Percentiles rank a stretch among this genome's conserved stretches.
phyloP scores from a whole-genome alignment of 805 yeast species.

The Suhomyces tanzawaensis region DNA sequence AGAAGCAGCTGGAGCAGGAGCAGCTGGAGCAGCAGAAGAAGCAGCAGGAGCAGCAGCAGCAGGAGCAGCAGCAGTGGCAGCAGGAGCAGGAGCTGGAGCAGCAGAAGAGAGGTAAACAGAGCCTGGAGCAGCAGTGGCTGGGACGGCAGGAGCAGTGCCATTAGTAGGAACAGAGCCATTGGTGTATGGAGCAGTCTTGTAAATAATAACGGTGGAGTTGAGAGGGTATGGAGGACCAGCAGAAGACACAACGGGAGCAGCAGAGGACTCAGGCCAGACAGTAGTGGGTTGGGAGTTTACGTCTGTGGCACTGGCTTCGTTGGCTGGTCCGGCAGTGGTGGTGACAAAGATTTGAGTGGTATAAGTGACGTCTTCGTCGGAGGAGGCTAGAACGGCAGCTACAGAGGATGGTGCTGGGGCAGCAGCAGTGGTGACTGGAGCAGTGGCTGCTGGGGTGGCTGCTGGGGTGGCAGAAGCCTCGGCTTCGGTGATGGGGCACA shows the following conservation, averaged over 20 bases:
- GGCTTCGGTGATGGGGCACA: constrained; percentile 12
- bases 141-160: constrained; percentile 10
- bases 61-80: constrained; percentile 6
- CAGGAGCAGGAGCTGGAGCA: constrained; percentile 8
- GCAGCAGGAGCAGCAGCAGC: constrained; percentile 6
- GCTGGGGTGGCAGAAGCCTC: constrained; percentile 7
- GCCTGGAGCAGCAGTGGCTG: constrained; percentile 11
- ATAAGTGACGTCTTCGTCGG: neutral
- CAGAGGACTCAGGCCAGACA: constrained; percentile 9
- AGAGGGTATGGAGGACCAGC: constrained; percentile 6
- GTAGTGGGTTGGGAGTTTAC: constrained; percentile 13
- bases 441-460: constrained; percentile 6
- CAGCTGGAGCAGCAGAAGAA: constrained; percentile 5
- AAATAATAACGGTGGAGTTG: constrained; percentile 7
- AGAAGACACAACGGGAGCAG: neutral
- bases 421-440: constrained; percentile 5
- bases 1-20: constrained; percentile 6
- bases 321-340: neutral
- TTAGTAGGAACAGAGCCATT: constrained; percentile 10
- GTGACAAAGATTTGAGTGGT: constrained; percentile 3
- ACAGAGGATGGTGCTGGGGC: constrained; percentile 6
- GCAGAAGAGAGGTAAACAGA: constrained; percentile 7
- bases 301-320: constrained; percentile 10
- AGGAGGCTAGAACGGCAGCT: constrained; percentile 1
- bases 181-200: constrained; percentile 11